Evolutionary conservation across 192 early-diverging fungal genomes (phyloP).

Genomic region (Podila minutissima): DNA sequence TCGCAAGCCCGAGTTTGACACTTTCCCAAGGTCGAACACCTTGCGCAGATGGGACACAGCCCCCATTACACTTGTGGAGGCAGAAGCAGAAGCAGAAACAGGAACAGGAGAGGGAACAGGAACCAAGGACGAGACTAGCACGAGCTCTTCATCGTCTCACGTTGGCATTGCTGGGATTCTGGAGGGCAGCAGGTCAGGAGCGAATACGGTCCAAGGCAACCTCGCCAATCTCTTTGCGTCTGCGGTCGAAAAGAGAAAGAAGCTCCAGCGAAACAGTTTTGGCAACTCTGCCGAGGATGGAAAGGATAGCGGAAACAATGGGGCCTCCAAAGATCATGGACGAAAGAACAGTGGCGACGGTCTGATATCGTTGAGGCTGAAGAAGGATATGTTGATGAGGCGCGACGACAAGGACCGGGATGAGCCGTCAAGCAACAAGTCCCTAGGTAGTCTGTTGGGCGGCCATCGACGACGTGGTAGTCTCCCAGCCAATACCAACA

Average conservation of each 20-base stretch:
- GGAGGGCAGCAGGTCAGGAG: conserved; percentile 17
- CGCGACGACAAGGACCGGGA: conserved; percentile 13
- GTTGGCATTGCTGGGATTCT: conserved; percentile 40
- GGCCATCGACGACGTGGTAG: conserved; percentile 12
- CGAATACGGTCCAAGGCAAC: conserved; percentile 28
- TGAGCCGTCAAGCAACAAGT: conserved; percentile 4
- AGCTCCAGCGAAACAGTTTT: not conserved
- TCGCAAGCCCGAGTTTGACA: conserved; percentile 16
- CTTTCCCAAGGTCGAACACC: conserved; percentile 7
- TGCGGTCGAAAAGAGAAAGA: conserved; percentile 23
- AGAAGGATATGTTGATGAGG: conserved; percentile 35
- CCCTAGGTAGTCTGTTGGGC: conserved; percentile 1
- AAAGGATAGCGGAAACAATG: not conserved
- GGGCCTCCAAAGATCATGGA: conserved; percentile 9
- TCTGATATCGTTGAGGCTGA: conserved; percentile 20
- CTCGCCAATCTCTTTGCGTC: conserved; percentile 25
- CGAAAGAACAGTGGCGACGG: conserved; percentile 36
- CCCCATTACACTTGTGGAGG: not conserved
- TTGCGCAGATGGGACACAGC: conserved; percentile 5
- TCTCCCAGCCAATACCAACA: conserved; percentile 5
- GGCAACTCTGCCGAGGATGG: not conserved
- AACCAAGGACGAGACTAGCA: not conserved
- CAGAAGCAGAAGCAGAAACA: not conserved
- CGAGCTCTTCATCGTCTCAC: conserved; percentile 22
- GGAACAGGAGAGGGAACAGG: not conserved